Evolutionary conservation across 2,329 filamentous ascomycete genomes (phyloP).

Genomic region (Fusarium sp.): DNA sequence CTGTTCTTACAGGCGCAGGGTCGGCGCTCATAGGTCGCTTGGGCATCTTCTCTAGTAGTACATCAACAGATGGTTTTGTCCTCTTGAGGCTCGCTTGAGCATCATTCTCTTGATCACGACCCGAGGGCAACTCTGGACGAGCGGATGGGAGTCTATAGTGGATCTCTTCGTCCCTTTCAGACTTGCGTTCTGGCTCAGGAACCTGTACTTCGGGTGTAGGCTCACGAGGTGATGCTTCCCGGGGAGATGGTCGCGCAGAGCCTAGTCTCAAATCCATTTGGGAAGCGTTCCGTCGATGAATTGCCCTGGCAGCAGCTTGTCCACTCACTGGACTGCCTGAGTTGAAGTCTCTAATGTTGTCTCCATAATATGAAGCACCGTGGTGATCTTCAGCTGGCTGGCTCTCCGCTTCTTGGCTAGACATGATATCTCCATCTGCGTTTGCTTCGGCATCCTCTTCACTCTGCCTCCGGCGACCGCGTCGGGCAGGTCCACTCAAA

Average conservation of each 20-base stretch:
- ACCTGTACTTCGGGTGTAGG: constrained; percentile 30
- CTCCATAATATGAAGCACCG: constrained; percentile 61
- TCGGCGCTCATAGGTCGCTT: constrained; percentile 64
- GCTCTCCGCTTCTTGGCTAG: constrained; percentile 59
- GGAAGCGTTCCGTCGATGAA: constrained; percentile 58
- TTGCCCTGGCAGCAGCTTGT: constrained; percentile 59
- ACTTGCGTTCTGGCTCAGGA: constrained; percentile 26
- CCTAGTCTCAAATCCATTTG: constrained; percentile 54
- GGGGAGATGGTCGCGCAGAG: constrained; percentile 52
- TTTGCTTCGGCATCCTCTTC: constrained; percentile 68
- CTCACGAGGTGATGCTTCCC: constrained; percentile 41
- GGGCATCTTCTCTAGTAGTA: constrained; percentile 68
- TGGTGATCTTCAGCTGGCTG: constrained; percentile 56
- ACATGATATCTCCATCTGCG: constrained; percentile 58
- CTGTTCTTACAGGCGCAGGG: constrained; percentile 54
- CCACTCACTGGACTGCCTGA: constrained; percentile 72
- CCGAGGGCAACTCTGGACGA: constrained; percentile 70
- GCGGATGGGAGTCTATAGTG: constrained; percentile 60
- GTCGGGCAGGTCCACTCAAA: constrained; percentile 81
- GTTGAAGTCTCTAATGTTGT: constrained; percentile 62
- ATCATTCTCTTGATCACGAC: constrained; percentile 88
- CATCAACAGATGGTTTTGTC: constrained; percentile 68
- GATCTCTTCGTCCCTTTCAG: constrained; percentile 55
- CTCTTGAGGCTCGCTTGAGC: constrained; percentile 76
- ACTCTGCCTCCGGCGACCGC: constrained; percentile 70